Base-by-base conservation (phyloP, 805 yeast species). In the Saturnispora ahearnii region DNA sequence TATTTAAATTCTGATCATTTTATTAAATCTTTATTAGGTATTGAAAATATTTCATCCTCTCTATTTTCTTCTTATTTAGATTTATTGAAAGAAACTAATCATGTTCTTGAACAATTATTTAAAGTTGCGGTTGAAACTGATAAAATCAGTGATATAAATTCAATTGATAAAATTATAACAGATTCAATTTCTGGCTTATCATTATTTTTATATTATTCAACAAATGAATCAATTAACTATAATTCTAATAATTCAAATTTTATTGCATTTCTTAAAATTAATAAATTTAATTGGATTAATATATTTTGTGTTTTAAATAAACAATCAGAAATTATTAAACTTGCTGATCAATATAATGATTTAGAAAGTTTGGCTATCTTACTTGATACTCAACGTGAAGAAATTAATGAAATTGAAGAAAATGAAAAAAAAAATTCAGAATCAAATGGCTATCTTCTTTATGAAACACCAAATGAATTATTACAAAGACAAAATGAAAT, bases 311-410 rank as follows among this genome's bases (percentile, higher is more conserved):
- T 70, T n/a, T 62, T 76, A 49, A 73, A 74, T 7, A 68, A 76
- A 44, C 71, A 73, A 36, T 67, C 70, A 7, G 79, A 78, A 26
- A 85, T 90, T 0, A 61, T 84, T 22, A 65, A 67, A 7, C 71
- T 88, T 29, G 78, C 88, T 0, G 95, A 86, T 54, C 68, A 72
- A 26, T 84, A 81, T 63, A 62, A 68, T 15, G 95, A 89, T 60
- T 73, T 82, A 57, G 68, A 76, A 32, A 79, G 90, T 1, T 64
- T 89, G 28, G 83, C 82, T 0, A 77, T 67, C 34, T 66, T 78
- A 8, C 62, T 78, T 6, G 78, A 73, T n/a, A 69, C 69, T 36
- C 72, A 70, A 47, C 67, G 77, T 55, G 69, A 61, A 34, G 46
- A 49, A 12, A 42, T 56, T 18, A 33, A 73, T 9, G 73, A 68